Percentiles rank a stretch among this genome's conserved stretches.
phyloP scores from a whole-genome alignment of 2,329 filamentous ascomycete genomes.

The Thermoascus crustaceus region DNA sequence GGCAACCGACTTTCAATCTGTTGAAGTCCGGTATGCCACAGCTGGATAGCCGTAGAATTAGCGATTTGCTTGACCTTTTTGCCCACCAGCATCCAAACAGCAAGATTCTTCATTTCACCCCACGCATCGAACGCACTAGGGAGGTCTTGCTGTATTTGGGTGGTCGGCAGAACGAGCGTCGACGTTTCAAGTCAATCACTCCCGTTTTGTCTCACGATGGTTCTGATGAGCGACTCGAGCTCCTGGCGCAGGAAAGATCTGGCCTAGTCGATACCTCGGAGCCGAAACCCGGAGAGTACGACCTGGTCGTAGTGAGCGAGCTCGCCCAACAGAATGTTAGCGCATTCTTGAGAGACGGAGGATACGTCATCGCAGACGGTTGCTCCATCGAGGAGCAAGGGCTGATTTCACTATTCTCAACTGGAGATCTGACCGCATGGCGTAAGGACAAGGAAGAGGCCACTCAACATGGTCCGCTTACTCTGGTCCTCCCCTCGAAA shows the following conservation, averaged over 20 bases:
- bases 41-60: slow-evolving; percentile 6
- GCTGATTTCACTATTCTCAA: neutral
- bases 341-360: neutral
- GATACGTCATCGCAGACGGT: neutral
- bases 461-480: neutral
- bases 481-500: neutral
- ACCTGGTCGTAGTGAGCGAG: neutral
- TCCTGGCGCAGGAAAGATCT: neutral
- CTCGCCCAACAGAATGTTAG: neutral
- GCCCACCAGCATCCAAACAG: slow-evolving; percentile 5
- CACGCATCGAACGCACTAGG: neutral
- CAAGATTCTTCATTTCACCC: neutral
- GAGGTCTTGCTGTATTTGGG: neutral
- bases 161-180: neutral
- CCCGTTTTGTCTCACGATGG: neutral
- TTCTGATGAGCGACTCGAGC: neutral
- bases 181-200: neutral
- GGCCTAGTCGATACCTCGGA: neutral
- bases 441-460: neutral
- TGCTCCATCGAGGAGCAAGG: neutral
- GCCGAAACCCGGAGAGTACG: neutral
- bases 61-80: slow-evolving; percentile 5
- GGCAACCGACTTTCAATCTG: slow-evolving; percentile 13
- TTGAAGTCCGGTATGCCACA: slow-evolving; percentile 3
- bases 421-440: neutral